Evolutionary conservation across 108 stramenopile species (phyloP).

Genomic region (Tribonema minus): DNA sequence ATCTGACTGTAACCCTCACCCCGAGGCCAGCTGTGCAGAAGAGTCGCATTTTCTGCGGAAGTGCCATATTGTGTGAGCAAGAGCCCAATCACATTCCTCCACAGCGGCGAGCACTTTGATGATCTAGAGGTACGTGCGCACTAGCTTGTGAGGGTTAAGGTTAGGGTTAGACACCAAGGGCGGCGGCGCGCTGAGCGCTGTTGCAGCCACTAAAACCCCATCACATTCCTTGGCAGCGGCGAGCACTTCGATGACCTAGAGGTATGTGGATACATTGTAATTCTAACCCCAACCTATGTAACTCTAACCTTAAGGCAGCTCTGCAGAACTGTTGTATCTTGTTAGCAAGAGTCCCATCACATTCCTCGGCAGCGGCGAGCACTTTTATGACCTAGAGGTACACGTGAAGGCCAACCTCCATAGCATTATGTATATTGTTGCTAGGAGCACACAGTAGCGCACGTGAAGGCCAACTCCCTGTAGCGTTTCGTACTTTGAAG

Average conservation of each 20-base stretch:
- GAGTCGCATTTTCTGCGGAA: not conserved
- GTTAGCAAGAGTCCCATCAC: constrained; percentile 82
- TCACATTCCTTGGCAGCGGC: constrained; percentile 90
- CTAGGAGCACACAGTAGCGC: too few relatives aligned
- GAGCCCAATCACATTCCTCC: not conserved
- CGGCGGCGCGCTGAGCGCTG: constrained; percentile 93
- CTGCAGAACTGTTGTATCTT: too few relatives aligned
- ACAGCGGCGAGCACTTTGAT: constrained; percentile 92
- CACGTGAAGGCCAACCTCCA: too few relatives aligned
- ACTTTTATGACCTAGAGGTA: constrained; percentile 97
- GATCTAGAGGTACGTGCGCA: constrained; percentile 63
- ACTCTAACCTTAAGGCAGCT: too few relatives aligned
- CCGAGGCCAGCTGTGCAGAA: not conserved
- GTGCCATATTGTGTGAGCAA: not conserved
- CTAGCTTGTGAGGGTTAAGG: too few relatives aligned
- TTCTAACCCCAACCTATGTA: too few relatives aligned
- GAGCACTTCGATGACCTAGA: constrained; percentile 98
- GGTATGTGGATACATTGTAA: too few relatives aligned
- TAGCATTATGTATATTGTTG: too few relatives aligned
- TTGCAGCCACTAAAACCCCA: constrained; percentile 90
- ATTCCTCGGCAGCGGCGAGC: constrained; percentile 93
- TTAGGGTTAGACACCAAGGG: constrained; percentile 99
- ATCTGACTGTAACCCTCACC: not conserved
- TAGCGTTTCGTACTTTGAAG: too few relatives aligned
- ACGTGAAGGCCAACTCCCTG: too few relatives aligned